phyloP scores from a whole-genome alignment of 352 stramenopile species.

The Phytophthora litchii region DNA sequence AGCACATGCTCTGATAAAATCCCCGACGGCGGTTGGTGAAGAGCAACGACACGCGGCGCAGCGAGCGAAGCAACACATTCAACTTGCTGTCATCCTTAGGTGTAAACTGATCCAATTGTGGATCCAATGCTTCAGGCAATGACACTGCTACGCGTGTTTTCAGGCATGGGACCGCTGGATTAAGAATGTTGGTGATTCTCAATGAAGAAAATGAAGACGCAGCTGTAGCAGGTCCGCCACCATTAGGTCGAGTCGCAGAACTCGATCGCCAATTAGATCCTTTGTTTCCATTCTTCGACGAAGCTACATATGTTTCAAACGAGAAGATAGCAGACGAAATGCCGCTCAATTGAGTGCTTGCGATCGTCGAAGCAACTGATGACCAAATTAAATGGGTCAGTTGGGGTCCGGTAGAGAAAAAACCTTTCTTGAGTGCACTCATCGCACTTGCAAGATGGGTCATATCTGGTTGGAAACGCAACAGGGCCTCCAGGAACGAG shows the following conservation, averaged over 20 bases:
- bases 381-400: constrained; percentile 82
- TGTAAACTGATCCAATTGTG: constrained; percentile 69
- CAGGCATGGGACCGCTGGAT: constrained; percentile 50
- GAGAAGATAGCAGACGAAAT: constrained; percentile 75
- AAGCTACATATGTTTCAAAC: constrained; percentile 38
- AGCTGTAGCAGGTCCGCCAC: constrained; percentile 18
- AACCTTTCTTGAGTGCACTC: constrained; percentile 68
- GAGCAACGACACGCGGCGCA: constrained; percentile 60
- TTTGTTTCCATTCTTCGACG: constrained; percentile 29
- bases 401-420: constrained; percentile 71
- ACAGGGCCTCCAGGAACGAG: constrained; percentile 67
- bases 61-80: constrained; percentile 67
- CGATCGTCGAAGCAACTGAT: constrained; percentile 64
- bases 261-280: constrained; percentile 19
- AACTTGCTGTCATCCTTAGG: constrained; percentile 83
- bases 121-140: constrained; percentile 69
- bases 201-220: constrained; percentile 70
- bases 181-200: constrained; percentile 71
- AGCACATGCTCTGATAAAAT: constrained; percentile 60
- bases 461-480: constrained; percentile 75
- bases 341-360: constrained; percentile 68
- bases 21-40: constrained; percentile 56
- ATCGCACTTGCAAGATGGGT: constrained; percentile 56
- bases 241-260: constrained; percentile 13
- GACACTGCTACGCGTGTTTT: constrained; percentile 69